These are phyloP conservation scores for Aspergillus steynii DNA, from an alignment of 495 filamentous ascomycete genomes.

Conservation along the genomic window DNA sequence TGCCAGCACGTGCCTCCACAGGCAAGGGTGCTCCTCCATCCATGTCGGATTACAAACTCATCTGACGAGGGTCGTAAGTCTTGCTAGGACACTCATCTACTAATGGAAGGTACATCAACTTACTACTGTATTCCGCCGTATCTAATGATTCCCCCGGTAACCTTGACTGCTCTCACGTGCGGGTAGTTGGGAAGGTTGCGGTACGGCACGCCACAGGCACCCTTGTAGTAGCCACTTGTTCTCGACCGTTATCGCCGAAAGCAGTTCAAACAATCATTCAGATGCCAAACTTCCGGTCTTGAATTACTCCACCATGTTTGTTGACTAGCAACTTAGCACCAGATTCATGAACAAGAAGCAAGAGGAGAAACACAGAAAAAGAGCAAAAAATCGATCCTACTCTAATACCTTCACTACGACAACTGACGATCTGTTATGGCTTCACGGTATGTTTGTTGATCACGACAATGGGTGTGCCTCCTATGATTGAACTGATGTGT, in stretches of 20 bases:
- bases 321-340: conserved; percentile 3
- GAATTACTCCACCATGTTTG: neutral
- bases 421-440: conserved; percentile 23
- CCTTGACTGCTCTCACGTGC: neutral
- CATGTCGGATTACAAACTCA: too few relatives aligned
- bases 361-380: neutral
- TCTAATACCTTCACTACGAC: neutral
- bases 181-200: neutral
- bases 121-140: too few relatives aligned
- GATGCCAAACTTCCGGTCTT: neutral
- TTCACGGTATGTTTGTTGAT: conserved; percentile 26
- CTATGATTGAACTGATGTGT: neutral
- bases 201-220: neutral
- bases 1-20: too few relatives aligned
- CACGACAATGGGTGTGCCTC: neutral
- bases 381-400: neutral
- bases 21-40: too few relatives aligned
- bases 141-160: neutral
- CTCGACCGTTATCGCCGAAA: neutral
- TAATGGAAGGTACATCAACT: too few relatives aligned
- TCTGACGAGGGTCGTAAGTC: too few relatives aligned
- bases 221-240: conserved; percentile 1
- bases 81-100: too few relatives aligned
- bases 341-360: neutral
- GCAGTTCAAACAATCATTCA: neutral